Conservation (phyloP, 257 asterid genomes). For the Thymus quinquecostatus region DNA sequence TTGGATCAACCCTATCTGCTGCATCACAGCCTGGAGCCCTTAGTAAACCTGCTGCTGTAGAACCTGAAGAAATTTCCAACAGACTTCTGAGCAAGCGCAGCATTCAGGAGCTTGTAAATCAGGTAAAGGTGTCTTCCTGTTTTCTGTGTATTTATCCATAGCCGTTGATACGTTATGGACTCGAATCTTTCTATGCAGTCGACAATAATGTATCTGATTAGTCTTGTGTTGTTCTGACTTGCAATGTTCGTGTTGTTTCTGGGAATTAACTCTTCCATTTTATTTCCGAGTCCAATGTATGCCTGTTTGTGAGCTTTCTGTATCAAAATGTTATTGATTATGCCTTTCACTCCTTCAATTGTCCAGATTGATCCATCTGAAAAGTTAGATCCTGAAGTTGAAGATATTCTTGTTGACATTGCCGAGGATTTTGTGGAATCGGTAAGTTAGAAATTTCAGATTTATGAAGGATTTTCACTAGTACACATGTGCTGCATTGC, state of each 20-base stretch:
- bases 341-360: conserved; percentile 32
- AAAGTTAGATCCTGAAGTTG: conserved; percentile 82
- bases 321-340: not conserved
- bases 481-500: too few species aligned
- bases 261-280: not conserved
- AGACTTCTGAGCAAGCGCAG: conserved; percentile 79
- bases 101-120: conserved; percentile 77
- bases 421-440: conserved; percentile 97
- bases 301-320: not conserved
- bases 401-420: conserved; percentile 79
- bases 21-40: conserved; percentile 43
- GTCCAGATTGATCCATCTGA: conserved; percentile 87
- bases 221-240: not conserved
- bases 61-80: conserved; percentile 60
- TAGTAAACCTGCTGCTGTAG: conserved; percentile 47
- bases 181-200: not conserved
- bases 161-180: conserved; percentile 5
- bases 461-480: too few species aligned
- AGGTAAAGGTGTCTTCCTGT: conserved; percentile 50
- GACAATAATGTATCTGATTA: not conserved
- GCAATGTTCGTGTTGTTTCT: not conserved
- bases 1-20: conserved; percentile 48
- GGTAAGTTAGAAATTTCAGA: too few species aligned
- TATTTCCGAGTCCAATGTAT: not conserved
- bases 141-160: conserved; percentile 2